These are phyloP conservation scores for Wickerhamomyces bisporus DNA, from an alignment of 805 yeast species.

Conservation along the genomic window DNA sequence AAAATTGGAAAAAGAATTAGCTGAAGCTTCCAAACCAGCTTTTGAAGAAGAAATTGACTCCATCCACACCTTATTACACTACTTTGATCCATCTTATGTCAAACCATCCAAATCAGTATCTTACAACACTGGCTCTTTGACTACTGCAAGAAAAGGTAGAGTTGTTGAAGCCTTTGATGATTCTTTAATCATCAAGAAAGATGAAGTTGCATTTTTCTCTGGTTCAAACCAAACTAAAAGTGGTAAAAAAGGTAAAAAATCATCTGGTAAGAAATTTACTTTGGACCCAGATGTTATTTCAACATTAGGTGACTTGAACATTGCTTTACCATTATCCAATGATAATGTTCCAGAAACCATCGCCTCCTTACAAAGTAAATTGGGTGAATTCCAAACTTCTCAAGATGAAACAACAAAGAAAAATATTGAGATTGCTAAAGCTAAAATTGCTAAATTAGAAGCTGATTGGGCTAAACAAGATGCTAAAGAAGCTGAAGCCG, in stretches of 20 bases:
- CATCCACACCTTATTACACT: slow-evolving; percentile 64
- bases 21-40: slow-evolving; percentile 78
- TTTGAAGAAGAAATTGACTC: slow-evolving; percentile 71
- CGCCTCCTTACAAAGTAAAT: slow-evolving; percentile 65
- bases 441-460: slow-evolving; percentile 66
- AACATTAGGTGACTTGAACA: slow-evolving; percentile 67
- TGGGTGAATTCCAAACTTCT: slow-evolving; percentile 58
- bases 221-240: slow-evolving; percentile 31
- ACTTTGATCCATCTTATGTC: slow-evolving; percentile 76
- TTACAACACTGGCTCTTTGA: slow-evolving; percentile 26
- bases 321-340: slow-evolving; percentile 71
- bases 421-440: slow-evolving; percentile 72
- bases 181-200: slow-evolving; percentile 60
- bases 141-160: slow-evolving; percentile 29
- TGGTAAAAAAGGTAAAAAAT: slow-evolving; percentile 48
- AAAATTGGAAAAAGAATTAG: slow-evolving; percentile 65
- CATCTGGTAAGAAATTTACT: slow-evolving; percentile 49
- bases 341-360: slow-evolving; percentile 67
- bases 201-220: slow-evolving; percentile 52
- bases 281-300: slow-evolving; percentile 79
- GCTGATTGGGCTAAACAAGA: slow-evolving; percentile 44
- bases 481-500: slow-evolving; percentile 27
- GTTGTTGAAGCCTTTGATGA: slow-evolving; percentile 59
- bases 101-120: slow-evolving; percentile 40
- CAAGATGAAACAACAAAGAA: slow-evolving; percentile 79